A percentile compares a stretch with the other conserved stretches of the same genome.
Evolutionary conservation across 2,329 filamentous ascomycete species (phyloP).

Genomic region (Beauveria bassiana): DNA sequence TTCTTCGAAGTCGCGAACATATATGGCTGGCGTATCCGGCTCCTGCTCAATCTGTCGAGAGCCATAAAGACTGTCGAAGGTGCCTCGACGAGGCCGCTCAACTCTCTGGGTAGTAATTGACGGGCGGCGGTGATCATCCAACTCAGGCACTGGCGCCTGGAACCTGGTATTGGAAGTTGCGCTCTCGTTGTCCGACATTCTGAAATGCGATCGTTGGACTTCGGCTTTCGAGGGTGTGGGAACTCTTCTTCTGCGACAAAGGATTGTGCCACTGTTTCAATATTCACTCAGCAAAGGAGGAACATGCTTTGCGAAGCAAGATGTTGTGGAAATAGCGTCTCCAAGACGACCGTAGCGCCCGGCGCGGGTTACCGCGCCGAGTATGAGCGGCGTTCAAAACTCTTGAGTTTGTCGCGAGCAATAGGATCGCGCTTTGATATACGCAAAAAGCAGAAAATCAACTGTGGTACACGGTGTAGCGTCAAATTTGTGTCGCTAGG

Average conservation of each 20-base stretch:
- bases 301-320: background rate
- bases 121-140: slow-evolving; percentile 81
- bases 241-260: background rate
- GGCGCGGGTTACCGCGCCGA: slow-evolving; percentile 13
- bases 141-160: slow-evolving; percentile 66
- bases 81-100: slow-evolving; percentile 59
- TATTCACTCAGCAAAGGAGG: slow-evolving; percentile 25
- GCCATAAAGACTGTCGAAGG: slow-evolving; percentile 62
- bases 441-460: too few relatives aligned
- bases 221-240: background rate
- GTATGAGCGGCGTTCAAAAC: slow-evolving; percentile 16
- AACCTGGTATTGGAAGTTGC: slow-evolving; percentile 53
- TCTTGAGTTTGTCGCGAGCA: background rate
- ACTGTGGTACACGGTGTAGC: background rate
- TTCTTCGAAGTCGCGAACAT: slow-evolving; percentile 76
- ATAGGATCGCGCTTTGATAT: background rate
- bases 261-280: slow-evolving; percentile 17
- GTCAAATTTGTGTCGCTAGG: slow-evolving; percentile 11
- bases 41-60: slow-evolving; percentile 38
- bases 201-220: slow-evolving; percentile 28
- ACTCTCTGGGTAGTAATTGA: slow-evolving; percentile 50
- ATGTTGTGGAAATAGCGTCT: background rate
- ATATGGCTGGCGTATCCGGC: slow-evolving; percentile 29
- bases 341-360: slow-evolving; percentile 6
- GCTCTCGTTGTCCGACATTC: slow-evolving; percentile 63